phyloP scores from a whole-genome alignment of 2,329 filamentous ascomycete species.

The Akanthomyces lecanii region DNA sequence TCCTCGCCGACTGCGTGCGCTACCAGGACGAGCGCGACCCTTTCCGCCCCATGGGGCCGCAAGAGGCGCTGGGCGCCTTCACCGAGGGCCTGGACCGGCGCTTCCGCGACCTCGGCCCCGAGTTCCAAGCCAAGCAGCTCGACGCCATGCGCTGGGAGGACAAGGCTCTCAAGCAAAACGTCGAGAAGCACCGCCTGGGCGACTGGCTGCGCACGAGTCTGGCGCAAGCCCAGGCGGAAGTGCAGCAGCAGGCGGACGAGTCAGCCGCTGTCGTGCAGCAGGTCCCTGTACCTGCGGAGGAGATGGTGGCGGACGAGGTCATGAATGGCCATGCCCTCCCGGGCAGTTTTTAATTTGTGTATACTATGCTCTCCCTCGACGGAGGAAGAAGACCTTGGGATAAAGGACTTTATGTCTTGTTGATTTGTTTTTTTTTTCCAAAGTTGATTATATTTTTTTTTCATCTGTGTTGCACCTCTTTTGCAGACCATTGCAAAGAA shows the following conservation, averaged over 20 bases:
- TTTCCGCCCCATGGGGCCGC: constrained; percentile 46
- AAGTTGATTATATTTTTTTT: neutral
- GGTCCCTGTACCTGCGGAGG: neutral
- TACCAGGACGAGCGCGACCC: constrained; percentile 44
- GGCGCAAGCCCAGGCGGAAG: constrained; percentile 34
- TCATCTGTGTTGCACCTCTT: constrained; percentile 6
- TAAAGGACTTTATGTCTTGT: neutral
- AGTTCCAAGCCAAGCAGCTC: constrained; percentile 62
- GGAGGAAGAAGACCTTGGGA: neutral
- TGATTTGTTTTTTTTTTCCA: neutral
- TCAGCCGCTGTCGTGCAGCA: neutral
- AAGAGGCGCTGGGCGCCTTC: constrained; percentile 55
- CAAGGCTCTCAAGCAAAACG: constrained; percentile 55
- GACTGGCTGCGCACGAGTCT: constrained; percentile 55
- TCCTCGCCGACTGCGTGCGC: constrained; percentile 60
- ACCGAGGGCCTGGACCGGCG: constrained; percentile 58
- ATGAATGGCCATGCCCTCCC: constrained; percentile 15
- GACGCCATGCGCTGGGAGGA: constrained; percentile 73
- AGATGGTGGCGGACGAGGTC: constrained; percentile 10
- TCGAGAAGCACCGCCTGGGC: constrained; percentile 65
- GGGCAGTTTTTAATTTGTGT: constrained; percentile 12
- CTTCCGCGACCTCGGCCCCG: constrained; percentile 56
- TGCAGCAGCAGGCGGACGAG: constrained; percentile 32
- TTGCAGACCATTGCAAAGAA: constrained; percentile 9
- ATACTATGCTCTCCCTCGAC: neutral